Conservation (phyloP, 441 rosid genomes). For the Codiaeum variegatum region DNA sequence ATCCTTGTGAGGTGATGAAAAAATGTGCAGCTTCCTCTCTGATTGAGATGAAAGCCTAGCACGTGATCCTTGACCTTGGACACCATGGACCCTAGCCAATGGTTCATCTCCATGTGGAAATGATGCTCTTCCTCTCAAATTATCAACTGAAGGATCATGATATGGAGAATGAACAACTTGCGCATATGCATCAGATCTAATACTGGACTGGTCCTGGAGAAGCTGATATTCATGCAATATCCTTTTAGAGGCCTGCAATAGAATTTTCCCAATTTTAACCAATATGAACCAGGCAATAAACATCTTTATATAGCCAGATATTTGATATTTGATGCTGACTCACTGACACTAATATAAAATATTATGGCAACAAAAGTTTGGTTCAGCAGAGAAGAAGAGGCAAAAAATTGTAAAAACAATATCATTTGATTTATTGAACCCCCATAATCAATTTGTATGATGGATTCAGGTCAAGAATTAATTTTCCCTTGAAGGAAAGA, state of each 20-base stretch:
- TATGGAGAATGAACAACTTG: conserved; percentile 54
- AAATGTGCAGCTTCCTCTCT: conserved; percentile 48
- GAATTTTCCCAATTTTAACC: conserved; percentile 17
- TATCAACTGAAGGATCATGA: conserved; percentile 50
- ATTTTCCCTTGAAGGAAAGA: neutral
- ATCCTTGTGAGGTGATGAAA: conserved; percentile 50
- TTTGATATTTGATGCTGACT: neutral
- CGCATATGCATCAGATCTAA: conserved; percentile 54
- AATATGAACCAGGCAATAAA: conserved; percentile 5
- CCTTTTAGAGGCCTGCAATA: conserved; percentile 48
- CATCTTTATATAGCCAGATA: neutral
- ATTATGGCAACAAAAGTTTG: neutral
- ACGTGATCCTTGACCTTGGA: conserved; percentile 49
- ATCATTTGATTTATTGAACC: neutral
- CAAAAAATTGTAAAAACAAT: neutral
- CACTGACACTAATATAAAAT: neutral
- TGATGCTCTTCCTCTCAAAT: conserved; percentile 48
- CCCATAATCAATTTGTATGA: neutral
- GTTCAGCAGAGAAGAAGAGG: neutral
- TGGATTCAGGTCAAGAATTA: neutral
- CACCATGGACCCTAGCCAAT: conserved; percentile 46
- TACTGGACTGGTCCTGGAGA: conserved; percentile 59
- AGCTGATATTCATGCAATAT: conserved; percentile 69
- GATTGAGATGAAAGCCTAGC: conserved; percentile 56
- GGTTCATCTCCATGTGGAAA: conserved; percentile 54